phyloP scores from a whole-genome alignment of 176 grass and related monocot genomes.

The Aegilops speltoides region DNA sequence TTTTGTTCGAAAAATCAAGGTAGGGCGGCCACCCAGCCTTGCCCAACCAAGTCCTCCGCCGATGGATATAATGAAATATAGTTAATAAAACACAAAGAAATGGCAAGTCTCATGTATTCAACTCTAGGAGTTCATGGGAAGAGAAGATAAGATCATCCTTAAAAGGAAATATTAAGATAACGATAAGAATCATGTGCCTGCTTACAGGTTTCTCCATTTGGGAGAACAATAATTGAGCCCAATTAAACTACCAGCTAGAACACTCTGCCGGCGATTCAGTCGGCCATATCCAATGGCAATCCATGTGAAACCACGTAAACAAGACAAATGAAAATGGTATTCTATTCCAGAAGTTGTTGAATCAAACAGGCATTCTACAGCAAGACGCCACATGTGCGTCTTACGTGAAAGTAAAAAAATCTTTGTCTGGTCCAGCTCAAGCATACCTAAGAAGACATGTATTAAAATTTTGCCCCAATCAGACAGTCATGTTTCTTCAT shows the following conservation, averaged over 20 bases:
- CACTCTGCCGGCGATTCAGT: not conserved
- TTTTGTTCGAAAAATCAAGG: no score
- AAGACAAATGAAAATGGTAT: slow-evolving; percentile 21
- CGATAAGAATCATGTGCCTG: slow-evolving; percentile 42
- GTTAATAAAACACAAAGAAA: slow-evolving; percentile 27
- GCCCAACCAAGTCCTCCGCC: no score
- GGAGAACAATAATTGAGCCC: slow-evolving; percentile 31
- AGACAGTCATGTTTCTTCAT: slow-evolving; percentile 13
- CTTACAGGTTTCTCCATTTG: slow-evolving; percentile 38
- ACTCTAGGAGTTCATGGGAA: slow-evolving; percentile 20
- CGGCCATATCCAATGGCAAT: slow-evolving; percentile 26
- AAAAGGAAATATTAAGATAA: slow-evolving; percentile 50
- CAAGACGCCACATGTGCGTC: slow-evolving; percentile 34
- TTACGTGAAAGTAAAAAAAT: slow-evolving; percentile 17
- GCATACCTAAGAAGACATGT: not conserved
- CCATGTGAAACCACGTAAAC: slow-evolving; percentile 34
- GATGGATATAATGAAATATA: slow-evolving; percentile 18
- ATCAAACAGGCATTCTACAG: slow-evolving; percentile 9
- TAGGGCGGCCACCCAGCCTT: no score
- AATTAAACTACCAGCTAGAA: slow-evolving; percentile 39
- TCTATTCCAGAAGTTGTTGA: slow-evolving; percentile 24
- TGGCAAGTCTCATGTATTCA: slow-evolving; percentile 26
- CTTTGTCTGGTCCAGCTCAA: slow-evolving; percentile 25
- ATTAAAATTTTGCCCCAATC: not conserved
- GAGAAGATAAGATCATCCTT: slow-evolving; percentile 53